Conservation (phyloP, 192 early-diverging fungal genomes). For the Coemansia interrupta region DNA sequence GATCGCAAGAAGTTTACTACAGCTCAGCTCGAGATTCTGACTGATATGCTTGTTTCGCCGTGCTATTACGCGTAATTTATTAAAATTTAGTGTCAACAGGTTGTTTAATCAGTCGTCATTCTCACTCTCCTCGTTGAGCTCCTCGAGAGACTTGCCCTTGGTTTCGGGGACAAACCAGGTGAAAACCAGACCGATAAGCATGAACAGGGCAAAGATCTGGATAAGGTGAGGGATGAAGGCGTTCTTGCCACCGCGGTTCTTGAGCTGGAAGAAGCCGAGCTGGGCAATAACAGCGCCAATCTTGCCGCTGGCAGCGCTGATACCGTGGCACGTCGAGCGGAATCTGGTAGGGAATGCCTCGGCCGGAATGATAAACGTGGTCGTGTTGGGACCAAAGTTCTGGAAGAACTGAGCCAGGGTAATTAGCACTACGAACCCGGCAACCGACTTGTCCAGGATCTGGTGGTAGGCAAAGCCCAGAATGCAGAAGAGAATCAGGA, state of each 20-base stretch:
- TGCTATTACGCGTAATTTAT: slow-evolving; percentile 71
- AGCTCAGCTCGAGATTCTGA: slow-evolving; percentile 73
- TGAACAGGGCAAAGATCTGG: slow-evolving; percentile 66
- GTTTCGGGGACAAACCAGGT: slow-evolving; percentile 30
- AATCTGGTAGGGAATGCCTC: slow-evolving; percentile 80
- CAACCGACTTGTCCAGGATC: slow-evolving; percentile 56
- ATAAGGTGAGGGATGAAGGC: slow-evolving; percentile 59
- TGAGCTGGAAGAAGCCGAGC: slow-evolving; percentile 64
- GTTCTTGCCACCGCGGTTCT: slow-evolving; percentile 64
- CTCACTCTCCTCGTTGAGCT: slow-evolving; percentile 21
- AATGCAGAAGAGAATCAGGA: slow-evolving; percentile 73
- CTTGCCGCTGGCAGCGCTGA: slow-evolving; percentile 74
- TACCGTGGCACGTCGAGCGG: slow-evolving; percentile 74
- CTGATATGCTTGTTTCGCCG: slow-evolving; percentile 86
- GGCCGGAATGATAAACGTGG: slow-evolving; percentile 77
- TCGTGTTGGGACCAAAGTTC: slow-evolving; percentile 94
- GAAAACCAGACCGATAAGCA: slow-evolving; percentile 60
- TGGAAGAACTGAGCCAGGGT: slow-evolving; percentile 72
- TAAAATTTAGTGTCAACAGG: not conserved
- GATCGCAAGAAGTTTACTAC: slow-evolving; percentile 73
- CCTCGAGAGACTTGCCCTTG: slow-evolving; percentile 27
- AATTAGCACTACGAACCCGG: slow-evolving; percentile 61
- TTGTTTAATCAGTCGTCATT: not conserved
- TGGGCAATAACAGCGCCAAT: slow-evolving; percentile 69
- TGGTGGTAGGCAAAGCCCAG: slow-evolving; percentile 68